Percentiles rank a stretch among this genome's conserved stretches.
Evolutionary conservation across 2,329 filamentous ascomycete species (phyloP).

Genomic region (Colletotrichum gigasporum): DNA sequence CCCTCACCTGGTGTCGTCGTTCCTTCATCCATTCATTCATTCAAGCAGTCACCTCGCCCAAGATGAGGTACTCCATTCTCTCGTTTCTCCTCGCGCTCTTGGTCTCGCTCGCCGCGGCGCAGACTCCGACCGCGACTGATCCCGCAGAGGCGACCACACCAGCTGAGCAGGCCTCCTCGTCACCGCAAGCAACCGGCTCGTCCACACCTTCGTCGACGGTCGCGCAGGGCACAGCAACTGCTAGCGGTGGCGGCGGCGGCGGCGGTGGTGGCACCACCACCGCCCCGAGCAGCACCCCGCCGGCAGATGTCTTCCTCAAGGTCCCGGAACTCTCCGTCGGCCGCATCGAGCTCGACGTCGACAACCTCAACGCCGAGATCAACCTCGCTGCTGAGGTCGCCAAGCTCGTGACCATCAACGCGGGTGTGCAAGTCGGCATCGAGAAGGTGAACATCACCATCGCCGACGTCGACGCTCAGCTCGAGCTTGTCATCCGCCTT

Average conservation of each 20-base stretch:
- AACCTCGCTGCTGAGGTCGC: slow-evolving; percentile 70
- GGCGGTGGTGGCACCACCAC: slow-evolving; percentile 34
- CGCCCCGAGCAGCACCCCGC: slow-evolving; percentile 41
- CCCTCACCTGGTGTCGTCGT: slow-evolving; percentile 6
- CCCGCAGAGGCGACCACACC: slow-evolving; percentile 19
- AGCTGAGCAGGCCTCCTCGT: slow-evolving; percentile 24
- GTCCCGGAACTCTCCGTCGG: slow-evolving; percentile 68
- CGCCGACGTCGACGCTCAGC: slow-evolving; percentile 65
- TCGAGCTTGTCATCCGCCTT: slow-evolving; percentile 68
- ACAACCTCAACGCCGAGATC: slow-evolving; percentile 66
- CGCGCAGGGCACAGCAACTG: slow-evolving; percentile 32
- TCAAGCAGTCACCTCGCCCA: slow-evolving; percentile 28
- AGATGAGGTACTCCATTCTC: slow-evolving; percentile 30
- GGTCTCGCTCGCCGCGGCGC: slow-evolving; percentile 40
- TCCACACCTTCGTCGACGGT: slow-evolving; percentile 26
- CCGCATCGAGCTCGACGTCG: slow-evolving; percentile 68
- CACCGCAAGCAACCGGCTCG: slow-evolving; percentile 29
- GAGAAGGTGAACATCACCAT: slow-evolving; percentile 69
- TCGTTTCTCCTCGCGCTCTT: slow-evolving; percentile 43
- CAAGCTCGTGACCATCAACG: slow-evolving; percentile 63
- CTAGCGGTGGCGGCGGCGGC: slow-evolving; percentile 35
- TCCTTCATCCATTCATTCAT: slow-evolving; percentile 24
- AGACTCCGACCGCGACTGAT: slow-evolving; percentile 41
- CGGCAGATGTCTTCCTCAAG: slow-evolving; percentile 66
- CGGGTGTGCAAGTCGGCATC: slow-evolving; percentile 61